Conservation (phyloP, 352 stramenopile genomes). For the Phytopythium delawarense region DNA sequence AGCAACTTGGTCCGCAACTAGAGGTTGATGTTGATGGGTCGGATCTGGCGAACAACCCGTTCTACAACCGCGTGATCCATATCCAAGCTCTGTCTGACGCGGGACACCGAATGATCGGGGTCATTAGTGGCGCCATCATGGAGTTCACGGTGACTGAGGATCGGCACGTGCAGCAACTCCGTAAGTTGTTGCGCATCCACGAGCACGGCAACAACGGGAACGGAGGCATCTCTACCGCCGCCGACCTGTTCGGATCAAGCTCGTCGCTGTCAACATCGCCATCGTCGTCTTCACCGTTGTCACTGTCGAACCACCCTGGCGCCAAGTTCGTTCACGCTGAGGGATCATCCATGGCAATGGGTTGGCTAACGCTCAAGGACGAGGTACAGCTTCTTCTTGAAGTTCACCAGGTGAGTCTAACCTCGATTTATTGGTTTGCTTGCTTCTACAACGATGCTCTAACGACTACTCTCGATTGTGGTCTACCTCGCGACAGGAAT, state of each 20-base stretch:
- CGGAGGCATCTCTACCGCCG: conserved; percentile 12
- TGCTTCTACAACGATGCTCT: background rate
- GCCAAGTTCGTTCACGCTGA: conserved; percentile 35
- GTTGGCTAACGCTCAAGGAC: conserved; percentile 54
- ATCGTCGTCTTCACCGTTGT: background rate
- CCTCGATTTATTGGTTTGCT: background rate
- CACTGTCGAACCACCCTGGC: conserved; percentile 9
- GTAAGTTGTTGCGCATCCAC: conserved; percentile 51
- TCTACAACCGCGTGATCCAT: conserved; percentile 61
- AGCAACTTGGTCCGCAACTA: conserved; percentile 42
- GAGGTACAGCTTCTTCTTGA: conserved; percentile 57
- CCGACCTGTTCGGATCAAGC: conserved; percentile 40
- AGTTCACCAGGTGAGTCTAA: conserved; percentile 43
- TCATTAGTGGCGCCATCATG: conserved; percentile 43
- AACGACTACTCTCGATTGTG: conserved; percentile 3
- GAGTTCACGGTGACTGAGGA: conserved; percentile 62
- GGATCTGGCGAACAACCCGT: conserved; percentile 55
- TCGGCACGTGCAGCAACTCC: conserved; percentile 42
- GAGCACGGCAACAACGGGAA: conserved; percentile 26
- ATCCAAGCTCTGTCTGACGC: conserved; percentile 68
- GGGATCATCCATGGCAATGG: conserved; percentile 45
- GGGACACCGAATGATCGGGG: conserved; percentile 48
- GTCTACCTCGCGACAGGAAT: conserved; percentile 42
- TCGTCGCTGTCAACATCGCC: conserved; percentile 9
- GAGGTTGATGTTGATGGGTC: conserved; percentile 36